These are phyloP conservation scores for Curvularia eragrostidis DNA, from an alignment of 2,329 filamentous ascomycete genomes.

Conservation along the genomic window DNA sequence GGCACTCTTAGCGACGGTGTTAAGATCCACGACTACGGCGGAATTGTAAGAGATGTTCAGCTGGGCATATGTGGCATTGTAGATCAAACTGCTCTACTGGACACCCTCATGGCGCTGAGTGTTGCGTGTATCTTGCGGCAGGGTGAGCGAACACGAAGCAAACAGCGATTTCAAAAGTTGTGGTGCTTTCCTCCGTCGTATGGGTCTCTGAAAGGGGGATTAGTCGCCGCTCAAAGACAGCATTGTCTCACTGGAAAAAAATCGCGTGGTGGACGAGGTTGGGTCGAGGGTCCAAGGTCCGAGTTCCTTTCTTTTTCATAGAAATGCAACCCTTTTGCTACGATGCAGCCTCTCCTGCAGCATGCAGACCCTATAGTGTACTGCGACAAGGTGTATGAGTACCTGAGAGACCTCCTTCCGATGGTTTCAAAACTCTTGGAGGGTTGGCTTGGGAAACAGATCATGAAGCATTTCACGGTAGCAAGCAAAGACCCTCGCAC, in stretches of 20 bases:
- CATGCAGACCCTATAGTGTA: not conserved
- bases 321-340: slow-evolving; percentile 4
- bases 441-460: slow-evolving; percentile 19
- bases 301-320: not conserved
- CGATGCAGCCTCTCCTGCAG: slow-evolving; percentile 1
- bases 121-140: too few relatives aligned
- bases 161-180: too few relatives aligned
- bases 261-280: not conserved
- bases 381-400: slow-evolving; percentile 5
- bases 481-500: slow-evolving; percentile 7
- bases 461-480: slow-evolving; percentile 9
- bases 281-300: not conserved
- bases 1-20: too few relatives aligned
- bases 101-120: too few relatives aligned
- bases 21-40: too few relatives aligned
- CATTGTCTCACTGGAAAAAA: not conserved
- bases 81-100: too few relatives aligned
- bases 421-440: slow-evolving; percentile 19
- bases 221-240: too few relatives aligned
- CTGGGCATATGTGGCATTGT: too few relatives aligned
- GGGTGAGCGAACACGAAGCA: too few relatives aligned
- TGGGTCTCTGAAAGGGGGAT: not conserved
- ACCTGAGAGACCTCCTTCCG: not conserved
- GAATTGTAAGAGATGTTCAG: too few relatives aligned
- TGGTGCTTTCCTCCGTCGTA: too few relatives aligned